Evolutionary conservation across 225 moss, liverwort and hornwort genomes (phyloP).

Genomic region (Antitrichia curtipendula): DNA sequence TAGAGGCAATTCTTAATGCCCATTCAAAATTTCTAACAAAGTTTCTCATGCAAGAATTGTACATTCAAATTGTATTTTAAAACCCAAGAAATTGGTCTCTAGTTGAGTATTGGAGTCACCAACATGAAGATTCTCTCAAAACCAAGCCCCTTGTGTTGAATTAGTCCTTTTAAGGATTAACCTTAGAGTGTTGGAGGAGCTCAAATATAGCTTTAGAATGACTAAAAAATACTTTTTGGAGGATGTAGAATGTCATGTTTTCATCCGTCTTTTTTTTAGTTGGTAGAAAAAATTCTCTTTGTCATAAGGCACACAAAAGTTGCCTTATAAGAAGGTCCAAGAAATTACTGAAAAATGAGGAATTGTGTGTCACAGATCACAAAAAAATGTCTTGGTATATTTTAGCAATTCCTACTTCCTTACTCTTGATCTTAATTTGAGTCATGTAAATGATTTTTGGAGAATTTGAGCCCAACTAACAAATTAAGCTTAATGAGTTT

Average conservation of each 20-base stretch:
- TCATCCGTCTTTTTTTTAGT: fast-evolving
- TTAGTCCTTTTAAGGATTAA: fast-evolving
- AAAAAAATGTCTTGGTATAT: neutral
- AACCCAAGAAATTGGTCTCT: fast-evolving
- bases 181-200: neutral
- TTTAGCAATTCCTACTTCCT: neutral
- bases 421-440: too few relatives aligned
- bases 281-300: neutral
- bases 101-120: fast-evolving
- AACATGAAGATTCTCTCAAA: neutral
- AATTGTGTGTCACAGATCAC: neutral
- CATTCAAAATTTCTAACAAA: neutral
- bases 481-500: neutral
- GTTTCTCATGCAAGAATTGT: neutral
- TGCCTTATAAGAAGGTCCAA: neutral
- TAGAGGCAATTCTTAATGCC: too few relatives aligned
- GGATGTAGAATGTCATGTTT: neutral
- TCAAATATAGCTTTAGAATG: neutral
- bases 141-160: too few relatives aligned
- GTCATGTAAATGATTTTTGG: too few relatives aligned
- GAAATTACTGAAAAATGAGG: neutral
- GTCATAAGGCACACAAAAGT: fast-evolving
- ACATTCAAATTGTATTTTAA: neutral
- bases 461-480: neutral
- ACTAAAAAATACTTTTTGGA: neutral